Evolutionary conservation across 1,284 basidiomycete genomes (phyloP).

Genomic region (Cystobasidiaceae sp.): DNA sequence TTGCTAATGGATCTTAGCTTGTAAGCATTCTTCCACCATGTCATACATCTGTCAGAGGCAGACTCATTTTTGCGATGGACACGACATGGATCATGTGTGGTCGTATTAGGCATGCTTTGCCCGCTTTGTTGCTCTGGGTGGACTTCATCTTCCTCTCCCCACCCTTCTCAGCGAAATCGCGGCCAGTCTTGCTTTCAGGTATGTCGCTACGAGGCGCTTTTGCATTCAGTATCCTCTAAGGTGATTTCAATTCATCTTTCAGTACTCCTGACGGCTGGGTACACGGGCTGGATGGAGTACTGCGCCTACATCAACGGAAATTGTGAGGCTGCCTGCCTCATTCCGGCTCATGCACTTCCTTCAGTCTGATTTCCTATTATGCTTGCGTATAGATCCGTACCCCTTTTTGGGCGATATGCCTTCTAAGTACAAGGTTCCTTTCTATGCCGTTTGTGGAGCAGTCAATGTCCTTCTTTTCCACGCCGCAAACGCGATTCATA

Average conservation of each 20-base stretch:
- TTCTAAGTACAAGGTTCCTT: conserved; percentile 10
- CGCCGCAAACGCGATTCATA: conserved; percentile 31
- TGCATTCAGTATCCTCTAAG: background rate
- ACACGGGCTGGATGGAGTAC: conserved; percentile 37
- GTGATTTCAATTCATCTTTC: background rate
- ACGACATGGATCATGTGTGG: background rate
- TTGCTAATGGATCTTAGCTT: conserved; percentile 34
- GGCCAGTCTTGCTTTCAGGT: conserved; percentile 30
- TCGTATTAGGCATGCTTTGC: conserved; percentile 28
- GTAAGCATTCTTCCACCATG: conserved; percentile 12
- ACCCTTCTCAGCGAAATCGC: conserved; percentile 31
- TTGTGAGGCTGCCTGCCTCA: conserved; percentile 30
- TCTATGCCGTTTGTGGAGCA: conserved; percentile 34
- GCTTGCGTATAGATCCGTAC: conserved; percentile 1
- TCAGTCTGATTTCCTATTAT: background rate
- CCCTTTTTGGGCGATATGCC: conserved; percentile 27
- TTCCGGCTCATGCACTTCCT: background rate
- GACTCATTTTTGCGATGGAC: background rate
- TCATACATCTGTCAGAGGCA: background rate
- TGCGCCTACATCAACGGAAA: conserved; percentile 31
- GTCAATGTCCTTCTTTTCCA: conserved; percentile 33
- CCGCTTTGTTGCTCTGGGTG: conserved; percentile 34
- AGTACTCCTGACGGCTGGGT: conserved; percentile 19
- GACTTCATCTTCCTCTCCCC: conserved; percentile 38
- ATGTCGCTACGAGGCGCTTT: background rate